Percentiles rank a stretch among this genome's conserved stretches.
Conservation (phyloP, 208 protist genomes). For the Leishmania tarentolae region DNA sequence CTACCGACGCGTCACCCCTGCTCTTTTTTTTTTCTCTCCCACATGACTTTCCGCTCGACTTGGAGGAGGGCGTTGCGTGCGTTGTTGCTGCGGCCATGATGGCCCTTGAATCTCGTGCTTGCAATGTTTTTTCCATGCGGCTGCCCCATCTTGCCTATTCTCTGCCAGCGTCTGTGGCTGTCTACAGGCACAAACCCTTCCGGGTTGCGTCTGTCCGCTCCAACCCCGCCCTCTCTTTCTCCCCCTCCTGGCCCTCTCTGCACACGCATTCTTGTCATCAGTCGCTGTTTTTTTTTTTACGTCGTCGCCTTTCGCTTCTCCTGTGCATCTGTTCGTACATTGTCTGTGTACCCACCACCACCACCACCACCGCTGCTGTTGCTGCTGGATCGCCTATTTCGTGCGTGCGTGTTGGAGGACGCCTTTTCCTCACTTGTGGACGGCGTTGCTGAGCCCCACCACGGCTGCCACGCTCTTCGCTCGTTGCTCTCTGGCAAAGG, state of each 20-base stretch:
- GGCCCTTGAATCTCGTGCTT: not conserved
- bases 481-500: not conserved
- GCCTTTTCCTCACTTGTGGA: no score
- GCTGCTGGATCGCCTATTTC: not conserved
- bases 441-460: not conserved
- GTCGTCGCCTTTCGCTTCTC: not conserved
- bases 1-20: not conserved
- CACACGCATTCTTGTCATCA: not conserved
- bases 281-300: not conserved
- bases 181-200: not conserved
- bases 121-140: not conserved
- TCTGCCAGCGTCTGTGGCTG: not conserved
- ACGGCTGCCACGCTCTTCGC: not conserved
- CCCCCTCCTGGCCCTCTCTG: not conserved
- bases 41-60: not conserved
- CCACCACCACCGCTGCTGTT: no score
- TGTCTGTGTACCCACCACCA: not conserved
- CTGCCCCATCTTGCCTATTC: not conserved
- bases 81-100: not conserved
- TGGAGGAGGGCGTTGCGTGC: not conserved
- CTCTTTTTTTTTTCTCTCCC: not conserved
- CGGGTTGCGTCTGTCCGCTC: not conserved
- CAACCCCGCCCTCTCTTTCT: not conserved
- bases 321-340: not conserved
- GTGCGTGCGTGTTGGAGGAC: not conserved